These are phyloP conservation scores for Vicia villosa DNA, from an alignment of 306 rosid species.

Conservation along the genomic window DNA sequence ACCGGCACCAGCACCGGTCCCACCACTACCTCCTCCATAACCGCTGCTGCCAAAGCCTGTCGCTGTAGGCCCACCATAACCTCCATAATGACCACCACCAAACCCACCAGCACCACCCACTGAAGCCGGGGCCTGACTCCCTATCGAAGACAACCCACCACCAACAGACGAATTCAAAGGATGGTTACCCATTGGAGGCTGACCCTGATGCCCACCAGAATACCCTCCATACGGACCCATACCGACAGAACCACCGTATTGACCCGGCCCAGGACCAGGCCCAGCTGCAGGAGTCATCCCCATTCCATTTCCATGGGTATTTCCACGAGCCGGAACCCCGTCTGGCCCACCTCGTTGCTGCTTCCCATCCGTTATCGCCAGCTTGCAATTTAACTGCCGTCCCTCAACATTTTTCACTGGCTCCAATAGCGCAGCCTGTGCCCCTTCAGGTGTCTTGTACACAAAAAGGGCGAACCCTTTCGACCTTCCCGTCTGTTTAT, in stretches of 20 bases:
- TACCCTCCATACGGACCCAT: conserved; percentile 74
- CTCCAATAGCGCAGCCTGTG: conserved; percentile 77
- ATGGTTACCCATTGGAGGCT: conserved; percentile 47
- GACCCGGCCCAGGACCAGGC: conserved; percentile 52
- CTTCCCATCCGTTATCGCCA: conserved; percentile 82
- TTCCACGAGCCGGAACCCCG: conserved; percentile 57
- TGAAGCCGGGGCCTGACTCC: conserved; percentile 58
- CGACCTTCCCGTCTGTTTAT: conserved; percentile 88
- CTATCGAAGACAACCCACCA: conserved; percentile 17
- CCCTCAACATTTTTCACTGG: conserved; percentile 90
- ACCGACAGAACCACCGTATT: conserved; percentile 61
- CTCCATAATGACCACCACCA: conserved; percentile 68
- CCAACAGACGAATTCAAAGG: conserved; percentile 46
- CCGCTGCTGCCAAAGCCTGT: conserved; percentile 39
- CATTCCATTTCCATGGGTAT: conserved; percentile 50
- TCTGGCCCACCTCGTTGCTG: conserved; percentile 67
- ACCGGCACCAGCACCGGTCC: conserved; percentile 22
- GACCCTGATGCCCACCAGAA: conserved; percentile 63
- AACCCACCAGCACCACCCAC: conserved; percentile 64
- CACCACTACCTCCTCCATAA: conserved; percentile 39
- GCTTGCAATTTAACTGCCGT: conserved; percentile 73
- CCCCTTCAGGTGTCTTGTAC: conserved; percentile 82
- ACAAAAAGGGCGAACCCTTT: conserved; percentile 89
- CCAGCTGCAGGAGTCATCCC: conserved; percentile 39
- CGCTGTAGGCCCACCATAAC: conserved; percentile 54